These are phyloP conservation scores for Saccharomycopsis vini DNA, from an alignment of 805 yeast species.

Conservation along the genomic window DNA sequence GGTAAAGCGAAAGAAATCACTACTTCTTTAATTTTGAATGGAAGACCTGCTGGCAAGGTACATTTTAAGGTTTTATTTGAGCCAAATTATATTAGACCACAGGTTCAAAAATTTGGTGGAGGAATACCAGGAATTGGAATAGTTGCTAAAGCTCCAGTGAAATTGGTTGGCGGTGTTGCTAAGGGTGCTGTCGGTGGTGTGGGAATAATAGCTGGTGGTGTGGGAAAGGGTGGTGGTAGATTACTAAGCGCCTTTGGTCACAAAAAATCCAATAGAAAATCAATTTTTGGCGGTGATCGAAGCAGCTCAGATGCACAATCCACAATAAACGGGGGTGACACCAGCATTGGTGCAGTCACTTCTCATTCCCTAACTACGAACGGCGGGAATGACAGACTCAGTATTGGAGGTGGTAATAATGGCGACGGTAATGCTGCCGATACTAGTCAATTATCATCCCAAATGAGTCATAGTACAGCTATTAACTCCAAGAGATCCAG, in stretches of 20 bases:
- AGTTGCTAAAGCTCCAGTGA: conserved; percentile 32
- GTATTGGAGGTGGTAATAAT: neutral
- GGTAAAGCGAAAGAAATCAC: conserved; percentile 33
- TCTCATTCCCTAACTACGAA: neutral
- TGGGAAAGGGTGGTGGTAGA: conserved; percentile 37
- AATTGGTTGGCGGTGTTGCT: conserved; percentile 34
- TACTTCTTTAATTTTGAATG: conserved; percentile 30
- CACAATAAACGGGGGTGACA: conserved; percentile 2
- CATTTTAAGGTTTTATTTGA: conserved; percentile 43
- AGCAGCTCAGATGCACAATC: conserved; percentile 1
- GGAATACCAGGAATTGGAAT: conserved; percentile 31
- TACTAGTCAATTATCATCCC: neutral
- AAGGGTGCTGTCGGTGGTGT: conserved; percentile 37
- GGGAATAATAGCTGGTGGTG: conserved; percentile 39
- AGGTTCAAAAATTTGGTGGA: conserved; percentile 38
- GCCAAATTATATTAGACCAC: conserved; percentile 65
- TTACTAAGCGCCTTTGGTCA: conserved; percentile 28
- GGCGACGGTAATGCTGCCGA: conserved; percentile 1
- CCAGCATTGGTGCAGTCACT: conserved; percentile 2
- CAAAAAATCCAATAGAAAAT: conserved; percentile 22
- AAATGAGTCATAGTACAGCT: conserved; percentile 1
- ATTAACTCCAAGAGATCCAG: conserved; percentile 16
- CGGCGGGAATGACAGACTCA: conserved; percentile 1
- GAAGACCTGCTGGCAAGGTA: conserved; percentile 53
- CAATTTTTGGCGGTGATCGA: neutral